Conservation (phyloP, 352 stramenopile species). For the Pythium angustatum region DNA sequence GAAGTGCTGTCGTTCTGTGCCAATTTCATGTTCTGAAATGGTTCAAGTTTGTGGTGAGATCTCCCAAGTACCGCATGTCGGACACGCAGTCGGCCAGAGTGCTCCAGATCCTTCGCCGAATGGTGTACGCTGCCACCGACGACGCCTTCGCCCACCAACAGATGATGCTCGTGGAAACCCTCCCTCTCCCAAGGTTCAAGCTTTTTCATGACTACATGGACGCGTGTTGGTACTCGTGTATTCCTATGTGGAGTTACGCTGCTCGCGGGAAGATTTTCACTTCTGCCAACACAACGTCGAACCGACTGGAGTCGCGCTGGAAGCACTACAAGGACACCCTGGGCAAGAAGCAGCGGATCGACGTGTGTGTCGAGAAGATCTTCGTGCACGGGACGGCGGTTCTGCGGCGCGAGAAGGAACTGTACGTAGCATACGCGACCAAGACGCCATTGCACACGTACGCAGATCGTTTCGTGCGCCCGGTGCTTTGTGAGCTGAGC, state of each 20-base stretch:
- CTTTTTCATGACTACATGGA: slow-evolving; percentile 9
- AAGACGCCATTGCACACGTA: background rate
- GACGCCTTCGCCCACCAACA: background rate
- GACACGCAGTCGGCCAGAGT: background rate
- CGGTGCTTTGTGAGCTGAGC: background rate
- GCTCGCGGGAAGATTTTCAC: slow-evolving; percentile 9
- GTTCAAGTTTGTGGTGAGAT: slow-evolving; percentile 11
- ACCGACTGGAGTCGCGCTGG: slow-evolving; percentile 18
- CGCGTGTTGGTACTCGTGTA: slow-evolving; percentile 8
- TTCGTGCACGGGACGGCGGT: background rate
- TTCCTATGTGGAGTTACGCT: slow-evolving; percentile 14
- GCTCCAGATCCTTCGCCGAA: background rate
- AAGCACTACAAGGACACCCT: slow-evolving; percentile 6
- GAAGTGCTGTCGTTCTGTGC: slow-evolving; percentile 18
- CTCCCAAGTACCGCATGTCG: background rate
- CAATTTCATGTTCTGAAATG: slow-evolving; percentile 29
- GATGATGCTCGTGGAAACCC: background rate
- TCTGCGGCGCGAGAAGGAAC: slow-evolving; percentile 6
- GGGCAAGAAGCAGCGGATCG: slow-evolving; percentile 3
- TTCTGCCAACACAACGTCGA: slow-evolving; percentile 16
- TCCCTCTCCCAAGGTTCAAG: background rate
- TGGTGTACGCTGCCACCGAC: slow-evolving; percentile 1
- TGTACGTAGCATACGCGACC: background rate
- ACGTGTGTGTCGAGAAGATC: slow-evolving; percentile 10
- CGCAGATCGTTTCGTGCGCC: background rate